Evolutionary conservation across 345 rosid species (phyloP), one percentile per base, ranked within the genome.

Genomic region (Linum tenue): DNA sequence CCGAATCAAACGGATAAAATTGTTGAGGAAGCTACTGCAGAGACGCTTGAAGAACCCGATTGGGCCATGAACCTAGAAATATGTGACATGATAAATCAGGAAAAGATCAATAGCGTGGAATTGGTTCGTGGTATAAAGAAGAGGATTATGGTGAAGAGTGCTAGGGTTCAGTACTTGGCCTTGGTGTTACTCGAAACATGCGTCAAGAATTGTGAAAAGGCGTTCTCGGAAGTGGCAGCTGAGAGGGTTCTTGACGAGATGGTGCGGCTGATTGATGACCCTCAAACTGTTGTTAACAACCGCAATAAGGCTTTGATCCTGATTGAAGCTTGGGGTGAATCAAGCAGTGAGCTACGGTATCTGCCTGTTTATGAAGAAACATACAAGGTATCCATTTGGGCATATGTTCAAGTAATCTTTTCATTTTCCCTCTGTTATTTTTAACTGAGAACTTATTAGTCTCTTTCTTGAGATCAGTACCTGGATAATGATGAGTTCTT

Each of bases 211-310:
- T 94, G 97, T 44, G 99, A 94, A 83, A 86, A 87, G 81, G 96
- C 92, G 35, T 94, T 91, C 81, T 91, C 99, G 0, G 97, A 88
- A 79, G 95, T 94, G 75, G 99, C 99, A 6, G 95, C 97, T 40
- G 97, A 94, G 76, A 85, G 97, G 83, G 86, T 94, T 50, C 90
- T 94, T 69, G 99, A 94, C 79, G 99, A 94, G 79, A 94, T 91
- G 90, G 96, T 94, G 62, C 91, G 86, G 80, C 81, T 94, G 42
- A 84, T 94, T 73, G 99, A 94, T 74, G 97, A 95, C 70, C 97
- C 97, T 16, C 96, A 86, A 75, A 91, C 97, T 31, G 86, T 89
- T 77, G 84, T 95, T 60, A 84, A 84, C 70, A 95, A 88, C 70
- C 77, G 96, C 74, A 95, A 89, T 81, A 95, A 95, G 75, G 95